Conservation (phyloP, 1,284 basidiomycete genomes). For the Microbotryomycetes sp. region DNA sequence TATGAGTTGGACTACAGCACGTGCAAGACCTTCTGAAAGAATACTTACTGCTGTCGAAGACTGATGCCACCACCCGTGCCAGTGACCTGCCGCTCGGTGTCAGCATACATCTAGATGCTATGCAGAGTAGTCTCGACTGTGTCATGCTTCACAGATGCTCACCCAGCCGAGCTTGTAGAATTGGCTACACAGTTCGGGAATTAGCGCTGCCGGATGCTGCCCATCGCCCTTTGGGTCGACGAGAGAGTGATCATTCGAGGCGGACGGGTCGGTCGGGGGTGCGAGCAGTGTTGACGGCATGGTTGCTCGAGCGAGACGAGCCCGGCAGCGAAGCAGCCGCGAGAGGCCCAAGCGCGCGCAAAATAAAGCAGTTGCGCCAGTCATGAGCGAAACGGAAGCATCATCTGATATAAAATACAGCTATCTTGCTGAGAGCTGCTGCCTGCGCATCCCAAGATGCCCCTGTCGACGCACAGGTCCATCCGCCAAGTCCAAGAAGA, state of each 20-base stretch:
- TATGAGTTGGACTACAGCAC: background rate
- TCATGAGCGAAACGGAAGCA: too few species aligned
- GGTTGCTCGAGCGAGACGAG: background rate
- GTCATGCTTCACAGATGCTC: slow-evolving; percentile 40
- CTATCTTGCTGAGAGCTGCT: too few species aligned
- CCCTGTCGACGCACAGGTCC: background rate
- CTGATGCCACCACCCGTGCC: slow-evolving; percentile 57
- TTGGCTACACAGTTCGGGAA: slow-evolving; percentile 49
- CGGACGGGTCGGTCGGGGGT: background rate
- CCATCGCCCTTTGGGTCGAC: slow-evolving; percentile 7
- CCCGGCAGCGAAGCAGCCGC: background rate
- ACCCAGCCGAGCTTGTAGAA: slow-evolving; percentile 59
- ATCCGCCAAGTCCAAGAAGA: background rate
- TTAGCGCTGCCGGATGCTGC: slow-evolving; percentile 67
- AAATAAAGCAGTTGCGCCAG: too few species aligned
- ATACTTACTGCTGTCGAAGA: slow-evolving; percentile 57
- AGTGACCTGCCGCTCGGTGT: background rate
- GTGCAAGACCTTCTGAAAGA: background rate
- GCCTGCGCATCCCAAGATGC: too few species aligned
- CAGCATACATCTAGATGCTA: too few species aligned
- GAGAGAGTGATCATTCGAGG: slow-evolving; percentile 27
- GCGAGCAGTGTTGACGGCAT: background rate
- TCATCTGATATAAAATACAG: too few species aligned
- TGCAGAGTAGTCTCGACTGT: too few species aligned
- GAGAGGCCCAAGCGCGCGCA: background rate